Percentiles rank a stretch among this genome's conserved stretches.
phyloP scores from a whole-genome alignment of 257 asterid genomes.

The Cinchona pubescens region DNA sequence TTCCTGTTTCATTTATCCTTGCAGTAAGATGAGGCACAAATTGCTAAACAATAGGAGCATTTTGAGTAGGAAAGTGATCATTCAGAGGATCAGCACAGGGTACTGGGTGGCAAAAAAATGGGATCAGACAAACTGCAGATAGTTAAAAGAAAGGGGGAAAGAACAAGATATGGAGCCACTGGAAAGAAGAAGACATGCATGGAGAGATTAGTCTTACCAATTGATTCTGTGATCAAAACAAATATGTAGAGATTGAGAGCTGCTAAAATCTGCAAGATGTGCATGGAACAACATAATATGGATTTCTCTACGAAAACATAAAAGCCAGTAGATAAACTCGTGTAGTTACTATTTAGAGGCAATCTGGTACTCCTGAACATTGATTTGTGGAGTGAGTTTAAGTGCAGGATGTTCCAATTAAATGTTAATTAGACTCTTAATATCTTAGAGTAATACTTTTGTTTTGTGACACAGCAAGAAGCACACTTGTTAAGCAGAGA shows the following conservation, averaged over 20 bases:
- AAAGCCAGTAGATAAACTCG: too few species aligned
- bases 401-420: background rate
- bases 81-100: background rate
- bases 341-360: background rate
- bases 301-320: too few species aligned
- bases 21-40: background rate
- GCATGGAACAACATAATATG: too few species aligned
- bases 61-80: background rate
- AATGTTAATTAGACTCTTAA: background rate
- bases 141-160: background rate
- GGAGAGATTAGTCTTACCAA: too few species aligned
- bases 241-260: constrained; percentile 86
- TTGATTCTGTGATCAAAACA: constrained; percentile 66
- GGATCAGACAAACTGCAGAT: background rate
- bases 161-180: background rate
- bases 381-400: background rate
- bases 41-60: too few species aligned
- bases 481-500: background rate
- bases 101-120: too few species aligned
- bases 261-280: constrained; percentile 72
- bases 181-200: too few species aligned
- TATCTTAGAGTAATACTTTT: background rate
- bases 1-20: constrained; percentile 47
- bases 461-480: background rate
- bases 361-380: background rate